A percentile compares a stretch with the other conserved stretches of the same genome.
Conservation (phyloP, 1,284 basidiomycete genomes). For the Marasmius sp. region DNA sequence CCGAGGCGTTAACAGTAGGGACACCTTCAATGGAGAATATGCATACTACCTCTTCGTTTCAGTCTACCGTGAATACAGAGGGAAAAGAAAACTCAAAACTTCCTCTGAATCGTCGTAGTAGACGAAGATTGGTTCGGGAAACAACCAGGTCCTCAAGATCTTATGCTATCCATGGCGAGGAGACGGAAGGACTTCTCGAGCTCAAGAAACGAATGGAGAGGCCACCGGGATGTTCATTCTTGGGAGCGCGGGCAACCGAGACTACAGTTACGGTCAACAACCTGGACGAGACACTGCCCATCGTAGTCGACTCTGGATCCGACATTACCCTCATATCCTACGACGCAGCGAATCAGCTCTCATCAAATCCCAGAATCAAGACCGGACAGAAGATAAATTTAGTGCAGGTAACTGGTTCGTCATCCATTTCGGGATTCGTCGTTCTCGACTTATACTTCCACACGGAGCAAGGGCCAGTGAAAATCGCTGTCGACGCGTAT, state of each 20-base stretch:
- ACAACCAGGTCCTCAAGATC: background rate
- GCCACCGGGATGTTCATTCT: slow-evolving; percentile 23
- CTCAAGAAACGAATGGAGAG: slow-evolving; percentile 14
- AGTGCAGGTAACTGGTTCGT: slow-evolving; percentile 24
- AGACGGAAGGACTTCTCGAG: background rate
- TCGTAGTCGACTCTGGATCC: slow-evolving; percentile 16
- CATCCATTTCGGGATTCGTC: slow-evolving; percentile 25
- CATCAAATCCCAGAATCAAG: slow-evolving; percentile 11
- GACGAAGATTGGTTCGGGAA: background rate
- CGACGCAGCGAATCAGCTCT: slow-evolving; percentile 10
- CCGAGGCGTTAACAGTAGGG: too few relatives aligned
- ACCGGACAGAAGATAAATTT: slow-evolving; percentile 23
- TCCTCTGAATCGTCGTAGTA: too few relatives aligned
- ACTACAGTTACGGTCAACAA: slow-evolving; percentile 10
- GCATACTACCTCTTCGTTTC: too few relatives aligned
- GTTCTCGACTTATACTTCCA: slow-evolving; percentile 23
- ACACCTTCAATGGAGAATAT: too few relatives aligned
- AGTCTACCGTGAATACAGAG: too few relatives aligned
- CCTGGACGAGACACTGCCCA: background rate
- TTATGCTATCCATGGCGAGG: background rate
- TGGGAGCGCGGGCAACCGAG: slow-evolving; percentile 18
- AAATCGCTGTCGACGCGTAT: slow-evolving; percentile 28
- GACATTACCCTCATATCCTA: slow-evolving; percentile 25
- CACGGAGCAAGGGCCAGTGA: slow-evolving; percentile 22
- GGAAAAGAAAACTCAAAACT: too few relatives aligned